A percentile compares a stretch with the other conserved stretches of the same genome.
These are phyloP conservation scores for Colletotrichum siamense DNA, from an alignment of 2,329 filamentous ascomycete genomes.

Conservation along the genomic window DNA sequence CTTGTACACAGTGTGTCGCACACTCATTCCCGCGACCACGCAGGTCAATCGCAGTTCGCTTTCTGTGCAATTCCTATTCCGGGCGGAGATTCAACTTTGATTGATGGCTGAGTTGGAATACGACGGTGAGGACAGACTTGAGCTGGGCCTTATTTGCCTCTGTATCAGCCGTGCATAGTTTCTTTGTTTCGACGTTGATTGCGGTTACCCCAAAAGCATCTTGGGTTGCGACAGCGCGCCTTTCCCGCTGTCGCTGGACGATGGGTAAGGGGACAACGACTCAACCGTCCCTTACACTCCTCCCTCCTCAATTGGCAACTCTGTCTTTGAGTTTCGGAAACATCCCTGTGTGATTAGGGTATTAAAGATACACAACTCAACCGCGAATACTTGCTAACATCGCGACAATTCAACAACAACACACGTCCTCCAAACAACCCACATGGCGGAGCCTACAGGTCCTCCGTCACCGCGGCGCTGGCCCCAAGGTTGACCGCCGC, in stretches of 20 bases:
- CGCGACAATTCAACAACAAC: neutral
- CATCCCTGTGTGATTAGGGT: neutral
- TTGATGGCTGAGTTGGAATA: neutral
- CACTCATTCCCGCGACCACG: neutral
- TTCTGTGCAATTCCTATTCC: neutral
- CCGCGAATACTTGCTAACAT: neutral
- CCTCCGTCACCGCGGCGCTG: neutral
- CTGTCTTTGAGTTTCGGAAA: neutral
- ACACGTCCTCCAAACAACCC: conserved; percentile 6
- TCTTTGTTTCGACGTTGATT: neutral
- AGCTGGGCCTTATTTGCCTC: neutral
- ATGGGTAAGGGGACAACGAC: neutral
- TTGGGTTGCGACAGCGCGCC: neutral
- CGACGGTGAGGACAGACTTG: neutral
- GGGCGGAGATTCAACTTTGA: neutral
- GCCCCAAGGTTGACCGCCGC: neutral
- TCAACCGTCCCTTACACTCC: neutral
- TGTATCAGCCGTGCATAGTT: neutral
- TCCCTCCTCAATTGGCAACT: neutral
- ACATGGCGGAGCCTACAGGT: neutral
- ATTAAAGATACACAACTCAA: neutral
- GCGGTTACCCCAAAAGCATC: neutral
- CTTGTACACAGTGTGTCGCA: conserved; percentile 9
- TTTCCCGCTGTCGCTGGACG: neutral
- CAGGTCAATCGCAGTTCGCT: neutral